Percentiles rank a stretch among this genome's conserved stretches.
These are phyloP conservation scores for Ilyonectria robusta DNA, from an alignment of 2,329 filamentous ascomycete species.

Conservation along the genomic window DNA sequence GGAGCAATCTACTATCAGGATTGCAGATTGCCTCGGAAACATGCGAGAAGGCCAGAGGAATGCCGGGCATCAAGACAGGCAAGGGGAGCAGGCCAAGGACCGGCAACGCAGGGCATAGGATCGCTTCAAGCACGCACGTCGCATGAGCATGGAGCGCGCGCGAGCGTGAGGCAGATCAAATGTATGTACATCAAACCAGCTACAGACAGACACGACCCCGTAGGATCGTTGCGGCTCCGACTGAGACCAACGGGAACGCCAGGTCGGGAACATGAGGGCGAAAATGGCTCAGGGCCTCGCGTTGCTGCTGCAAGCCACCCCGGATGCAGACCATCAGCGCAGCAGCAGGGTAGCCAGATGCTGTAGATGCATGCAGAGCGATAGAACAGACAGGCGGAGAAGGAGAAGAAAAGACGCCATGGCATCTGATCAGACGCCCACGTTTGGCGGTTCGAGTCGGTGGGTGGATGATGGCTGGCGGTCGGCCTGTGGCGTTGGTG, in stretches of 20 bases:
- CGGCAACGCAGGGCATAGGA: constrained; percentile 32
- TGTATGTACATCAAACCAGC: constrained; percentile 12
- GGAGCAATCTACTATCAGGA: constrained; percentile 1
- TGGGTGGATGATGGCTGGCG: constrained; percentile 40
- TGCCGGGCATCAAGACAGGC: background rate
- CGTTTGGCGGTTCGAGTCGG: constrained; percentile 37
- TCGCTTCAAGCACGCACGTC: constrained; percentile 27
- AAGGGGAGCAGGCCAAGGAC: background rate
- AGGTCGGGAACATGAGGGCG: constrained; percentile 3
- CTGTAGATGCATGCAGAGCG: constrained; percentile 6
- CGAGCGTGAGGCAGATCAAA: constrained; percentile 25
- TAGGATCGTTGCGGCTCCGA: constrained; percentile 26
- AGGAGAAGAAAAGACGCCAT: constrained; percentile 15
- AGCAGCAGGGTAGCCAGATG: constrained; percentile 2
- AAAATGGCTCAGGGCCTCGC: constrained; percentile 43
- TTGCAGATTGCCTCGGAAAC: background rate
- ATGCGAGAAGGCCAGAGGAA: background rate
- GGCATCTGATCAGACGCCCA: constrained; percentile 38
- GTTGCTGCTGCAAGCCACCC: constrained; percentile 39
- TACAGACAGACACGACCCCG: background rate
- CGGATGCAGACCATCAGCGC: constrained; percentile 28
- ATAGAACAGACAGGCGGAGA: constrained; percentile 6
- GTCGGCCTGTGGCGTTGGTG: constrained; percentile 24
- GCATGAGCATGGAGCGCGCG: constrained; percentile 5
- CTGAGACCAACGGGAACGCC: background rate